Evolutionary conservation across 1,284 basidiomycete genomes (phyloP).

Genomic region (Ceratobasidium sp.): DNA sequence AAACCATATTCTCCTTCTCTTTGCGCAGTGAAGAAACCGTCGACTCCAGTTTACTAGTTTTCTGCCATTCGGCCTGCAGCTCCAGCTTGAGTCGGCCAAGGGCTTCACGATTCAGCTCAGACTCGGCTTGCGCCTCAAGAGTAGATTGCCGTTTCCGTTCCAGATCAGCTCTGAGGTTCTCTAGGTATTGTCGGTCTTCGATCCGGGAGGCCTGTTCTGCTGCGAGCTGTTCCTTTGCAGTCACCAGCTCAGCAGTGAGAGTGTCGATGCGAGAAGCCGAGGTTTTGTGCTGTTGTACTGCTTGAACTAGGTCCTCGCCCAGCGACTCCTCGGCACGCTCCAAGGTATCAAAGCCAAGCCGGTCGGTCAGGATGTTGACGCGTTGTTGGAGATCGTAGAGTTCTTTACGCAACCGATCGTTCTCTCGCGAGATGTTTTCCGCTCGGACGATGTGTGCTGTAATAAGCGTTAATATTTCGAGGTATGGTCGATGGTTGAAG

Average conservation of each 20-base stretch:
- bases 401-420: conserved; percentile 48
- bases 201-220: conserved; percentile 18
- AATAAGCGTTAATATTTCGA: not conserved
- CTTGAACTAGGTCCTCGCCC: not conserved
- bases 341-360: conserved; percentile 49
- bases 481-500: conserved; percentile 43
- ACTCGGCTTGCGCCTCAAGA: conserved; percentile 29
- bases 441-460: conserved; percentile 37
- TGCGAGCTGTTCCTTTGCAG: conserved; percentile 5
- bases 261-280: not conserved
- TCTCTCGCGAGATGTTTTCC: conserved; percentile 46
- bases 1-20: conserved; percentile 15
- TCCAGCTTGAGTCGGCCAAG: conserved; percentile 40
- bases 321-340: conserved; percentile 47
- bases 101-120: conserved; percentile 33
- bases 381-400: conserved; percentile 50
- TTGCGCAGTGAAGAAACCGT: conserved; percentile 17
- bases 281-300: conserved; percentile 16
- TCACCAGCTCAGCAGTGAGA: conserved; percentile 21
- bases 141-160: conserved; percentile 16
- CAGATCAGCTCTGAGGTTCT: conserved; percentile 18
- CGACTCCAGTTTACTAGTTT: conserved; percentile 27
- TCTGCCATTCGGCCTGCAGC: conserved; percentile 37
- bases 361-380: conserved; percentile 45
- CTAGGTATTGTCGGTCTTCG: conserved; percentile 24